Evolutionary conservation across 352 stramenopile genomes (phyloP).

Genomic region (Plasmopara muralis): DNA sequence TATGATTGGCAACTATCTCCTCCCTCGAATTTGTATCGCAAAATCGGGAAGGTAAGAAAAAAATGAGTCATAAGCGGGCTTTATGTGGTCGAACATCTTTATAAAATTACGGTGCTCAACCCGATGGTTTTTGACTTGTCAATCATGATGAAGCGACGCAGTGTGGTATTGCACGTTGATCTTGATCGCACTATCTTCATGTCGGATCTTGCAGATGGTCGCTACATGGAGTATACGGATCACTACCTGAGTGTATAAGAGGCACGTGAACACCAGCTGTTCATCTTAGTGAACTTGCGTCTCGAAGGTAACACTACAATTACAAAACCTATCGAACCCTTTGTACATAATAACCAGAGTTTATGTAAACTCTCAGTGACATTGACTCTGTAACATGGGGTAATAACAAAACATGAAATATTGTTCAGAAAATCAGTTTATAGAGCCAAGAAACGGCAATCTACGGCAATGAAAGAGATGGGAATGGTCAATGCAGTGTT

Average conservation of each 20-base stretch:
- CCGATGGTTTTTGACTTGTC: neutral
- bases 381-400: slow-evolving; percentile 21
- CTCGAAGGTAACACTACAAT: slow-evolving; percentile 19
- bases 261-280: slow-evolving; percentile 34
- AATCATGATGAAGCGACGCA: slow-evolving; percentile 28
- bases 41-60: too few species aligned
- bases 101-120: neutral
- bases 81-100: too few species aligned
- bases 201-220: slow-evolving; percentile 77
- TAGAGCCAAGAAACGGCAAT: too few species aligned
- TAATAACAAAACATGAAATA: too few species aligned
- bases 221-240: slow-evolving; percentile 83
- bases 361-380: slow-evolving; percentile 20
- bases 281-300: slow-evolving; percentile 51
- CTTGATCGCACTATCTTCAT: slow-evolving; percentile 87
- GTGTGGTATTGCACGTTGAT: slow-evolving; percentile 82
- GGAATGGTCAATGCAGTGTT: too few species aligned
- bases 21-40: too few species aligned
- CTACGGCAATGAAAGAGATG: too few species aligned
- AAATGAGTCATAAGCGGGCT: slow-evolving; percentile 22
- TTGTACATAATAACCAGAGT: slow-evolving; percentile 54
- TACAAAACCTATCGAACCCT: too few species aligned
- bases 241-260: slow-evolving; percentile 83
- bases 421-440: too few species aligned
- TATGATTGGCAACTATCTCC: too few species aligned